Percentiles rank a stretch among this genome's conserved stretches.
phyloP scores from a whole-genome alignment of 768 basidiomycete genomes.

The Boletus sensibilis region DNA sequence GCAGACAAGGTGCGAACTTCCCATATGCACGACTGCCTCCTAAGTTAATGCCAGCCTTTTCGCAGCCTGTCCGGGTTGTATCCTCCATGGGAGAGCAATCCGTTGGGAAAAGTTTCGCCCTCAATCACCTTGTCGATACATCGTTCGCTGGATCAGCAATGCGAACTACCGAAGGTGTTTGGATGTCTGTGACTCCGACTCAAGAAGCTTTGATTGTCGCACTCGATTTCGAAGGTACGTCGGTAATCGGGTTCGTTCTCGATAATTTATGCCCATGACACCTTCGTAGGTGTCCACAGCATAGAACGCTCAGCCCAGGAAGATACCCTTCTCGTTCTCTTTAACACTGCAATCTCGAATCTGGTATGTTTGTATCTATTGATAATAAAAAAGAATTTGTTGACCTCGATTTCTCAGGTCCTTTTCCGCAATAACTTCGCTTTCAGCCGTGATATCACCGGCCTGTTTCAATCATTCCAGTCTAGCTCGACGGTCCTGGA shows the following conservation, averaged over 20 bases:
- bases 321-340: conserved; percentile 61
- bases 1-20: conserved; percentile 44
- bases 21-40: neutral
- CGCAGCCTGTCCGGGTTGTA: conserved; percentile 59
- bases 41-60: neutral
- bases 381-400: neutral
- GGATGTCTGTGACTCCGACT: conserved; percentile 66
- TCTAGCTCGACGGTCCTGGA: conserved; percentile 55
- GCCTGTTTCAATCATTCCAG: conserved; percentile 61
- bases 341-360: conserved; percentile 66
- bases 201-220: conserved; percentile 55
- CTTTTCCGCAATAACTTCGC: conserved; percentile 68
- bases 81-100: conserved; percentile 71
- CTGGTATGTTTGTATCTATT: conserved; percentile 37
- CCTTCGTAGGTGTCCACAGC: conserved; percentile 53
- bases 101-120: conserved; percentile 56
- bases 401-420: conserved; percentile 38
- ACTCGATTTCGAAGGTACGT: conserved; percentile 60
- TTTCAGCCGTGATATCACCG: conserved; percentile 58
- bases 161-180: conserved; percentile 63
- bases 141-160: conserved; percentile 67
- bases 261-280: neutral
- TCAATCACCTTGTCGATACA: conserved; percentile 63
- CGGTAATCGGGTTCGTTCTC: neutral
- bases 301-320: conserved; percentile 64